Base-by-base conservation (phyloP, 2,329 filamentous ascomycete genomes). In the Neofusicoccum cordaticola region DNA sequence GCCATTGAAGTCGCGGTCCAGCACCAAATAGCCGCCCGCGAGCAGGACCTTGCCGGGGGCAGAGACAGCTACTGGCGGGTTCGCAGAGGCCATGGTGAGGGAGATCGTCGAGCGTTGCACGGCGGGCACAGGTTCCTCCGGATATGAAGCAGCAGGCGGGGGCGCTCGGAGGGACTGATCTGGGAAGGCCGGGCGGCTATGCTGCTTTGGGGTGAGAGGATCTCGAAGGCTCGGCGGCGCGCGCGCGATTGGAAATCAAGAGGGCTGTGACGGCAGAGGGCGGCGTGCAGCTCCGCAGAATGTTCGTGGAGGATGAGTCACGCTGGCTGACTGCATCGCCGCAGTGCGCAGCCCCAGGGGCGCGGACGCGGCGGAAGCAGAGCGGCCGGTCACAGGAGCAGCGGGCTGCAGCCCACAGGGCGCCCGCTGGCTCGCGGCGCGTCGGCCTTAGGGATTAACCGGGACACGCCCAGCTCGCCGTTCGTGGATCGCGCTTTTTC, bases 1-100 rank as follows among this genome's bases (percentile, higher is more conserved):
- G 41, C 89, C 94, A 2, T 90, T 95, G 78, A 97, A 93, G 67
- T 85, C 83, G 67, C 91, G 88, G 80, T 98, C 94, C 51, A 99
- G 88, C 22, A 97, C 94, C 51, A 98, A 88, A 79, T 98, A 99
- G 67, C 95, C 95, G 68, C 95, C 95, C 3, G 94, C 92, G 62
- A 98, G 86, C 68, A 99, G 86, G 66, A 99, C 95, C 82, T 99
- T 99, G 71, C 95, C 95, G 17, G 95, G 95, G 22, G 95, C 94
- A 68, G 95, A 98, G 69, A 96, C 86, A 68, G 80, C 75, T 60
- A 60, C 53, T 13, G 56, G n/a, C 15, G 50, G 50, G 31, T 37
- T 52, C 31, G 50, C 50, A 34, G 48, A 62, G 66, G 68, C 41
- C 35, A 66, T 68, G 73, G 88, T 31, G 39, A 27, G 48, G 56